A percentile compares a stretch with the other conserved stretches of the same genome.
These are phyloP conservation scores for Catunica adiposa DNA, from an alignment of 2,329 filamentous ascomycete genomes.

Conservation along the genomic window DNA sequence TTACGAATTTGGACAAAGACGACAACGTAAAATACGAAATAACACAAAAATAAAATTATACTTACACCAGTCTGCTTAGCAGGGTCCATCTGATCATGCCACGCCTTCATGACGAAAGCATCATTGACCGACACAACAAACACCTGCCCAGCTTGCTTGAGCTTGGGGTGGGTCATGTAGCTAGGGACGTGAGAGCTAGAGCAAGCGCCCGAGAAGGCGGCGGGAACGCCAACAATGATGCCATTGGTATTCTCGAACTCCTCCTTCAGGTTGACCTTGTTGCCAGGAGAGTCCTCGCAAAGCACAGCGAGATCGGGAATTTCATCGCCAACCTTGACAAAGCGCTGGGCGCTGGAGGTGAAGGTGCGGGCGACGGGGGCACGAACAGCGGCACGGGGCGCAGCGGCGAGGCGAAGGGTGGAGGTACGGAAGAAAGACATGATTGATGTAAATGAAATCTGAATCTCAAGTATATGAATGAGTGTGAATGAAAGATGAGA, in stretches of 20 bases:
- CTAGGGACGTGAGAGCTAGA: slow-evolving; percentile 60
- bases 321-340: slow-evolving; percentile 61
- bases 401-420: slow-evolving; percentile 8
- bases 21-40: no score
- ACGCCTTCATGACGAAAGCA: slow-evolving; percentile 89
- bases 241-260: slow-evolving; percentile 44
- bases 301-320: slow-evolving; percentile 64
- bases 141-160: slow-evolving; percentile 66
- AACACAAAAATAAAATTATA: slow-evolving; percentile 15
- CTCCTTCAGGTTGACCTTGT: slow-evolving; percentile 72
- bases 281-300: slow-evolving; percentile 72
- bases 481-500: not conserved
- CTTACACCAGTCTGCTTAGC: slow-evolving; percentile 57
- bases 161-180: slow-evolving; percentile 63
- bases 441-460: not conserved
- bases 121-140: slow-evolving; percentile 92
- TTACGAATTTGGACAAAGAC: no score
- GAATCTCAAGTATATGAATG: not conserved
- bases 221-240: slow-evolving; percentile 71
- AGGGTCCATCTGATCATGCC: slow-evolving; percentile 64
- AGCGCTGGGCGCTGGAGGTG: slow-evolving; percentile 41
- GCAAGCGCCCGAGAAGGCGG: slow-evolving; percentile 49
- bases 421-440: slow-evolving; percentile 13
- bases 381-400: not conserved
- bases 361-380: slow-evolving; percentile 27